Base-by-base conservation (phyloP, 2,329 filamentous ascomycete species). In the Hypoxylon sp. region DNA sequence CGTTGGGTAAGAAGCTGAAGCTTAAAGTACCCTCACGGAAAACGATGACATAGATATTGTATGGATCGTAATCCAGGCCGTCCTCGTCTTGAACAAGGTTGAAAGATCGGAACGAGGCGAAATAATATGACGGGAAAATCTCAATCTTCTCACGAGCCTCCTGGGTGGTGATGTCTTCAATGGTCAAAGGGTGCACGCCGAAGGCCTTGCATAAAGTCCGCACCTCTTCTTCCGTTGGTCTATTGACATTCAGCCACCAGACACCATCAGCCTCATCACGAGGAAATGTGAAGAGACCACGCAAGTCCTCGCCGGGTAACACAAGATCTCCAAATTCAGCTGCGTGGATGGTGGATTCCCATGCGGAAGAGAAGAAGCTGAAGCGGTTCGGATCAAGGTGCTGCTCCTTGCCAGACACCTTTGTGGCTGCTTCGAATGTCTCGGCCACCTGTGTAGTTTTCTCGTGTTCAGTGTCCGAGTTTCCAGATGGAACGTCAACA, bases 91-190 rank as follows among this genome's bases (percentile, higher is more conserved):
- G 83, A 56, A 94, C 91, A 8, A 86, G 80, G 70, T 88, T 91
- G 82, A 98, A 99, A 1, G 94, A 97, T 55, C 94, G 89, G 85
- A 98, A 99, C 77, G 92, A 97, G 52, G 97, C 92, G 77, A 99
- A 98, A 80, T 99, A 99, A 81, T 99, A 99, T 43, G 93, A 93
- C 22, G 92, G 91, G 80, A 99, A 99, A 22, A 99, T 85, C 79
- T 99, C 95, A 58, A 99, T 97, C 82, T 99, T 99, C 80, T 99
- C 95, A 44, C 95, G 93, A 10, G 94, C 91, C 79, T 99, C 95
- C 76, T 97, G 93, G 0, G 92, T 97, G 63, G 90, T 90, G 70
- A 99, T 97, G 82, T 99, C 95, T 78, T 99, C 95, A 39, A 94
- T 92, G 0, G 95, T 99, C 77, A 99, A 82, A 32, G 94, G 94